Base-by-base conservation (phyloP, 306 rosid species). In the Malus sylvestris region DNA sequence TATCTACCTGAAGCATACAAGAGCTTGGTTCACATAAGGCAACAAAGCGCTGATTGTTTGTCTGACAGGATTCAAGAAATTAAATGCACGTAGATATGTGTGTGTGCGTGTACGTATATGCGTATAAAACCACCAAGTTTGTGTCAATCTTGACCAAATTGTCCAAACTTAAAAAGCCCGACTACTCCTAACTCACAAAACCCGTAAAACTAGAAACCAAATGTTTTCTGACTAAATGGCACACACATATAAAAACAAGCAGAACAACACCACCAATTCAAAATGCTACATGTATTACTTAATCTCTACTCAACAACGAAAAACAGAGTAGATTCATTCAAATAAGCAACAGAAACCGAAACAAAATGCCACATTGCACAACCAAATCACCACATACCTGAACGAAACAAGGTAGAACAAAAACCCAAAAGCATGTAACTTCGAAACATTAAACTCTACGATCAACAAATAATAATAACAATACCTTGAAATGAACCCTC, bases 401-500 rank as follows among this genome's bases (percentile, higher is more conserved):
- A 10, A 23, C 42, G 18, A 32, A 70, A 18, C 13, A 20, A 71
- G 46, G n/a, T 49, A 13, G 4, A 58, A 14, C 55, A 22, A 2
- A 57, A 22, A 20, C n/a, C 15, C 5, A 15, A 2, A 27, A 22
- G 35, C n/a, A 68, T 10, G 11, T 0, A 44, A 4, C 62, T 4
- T 15, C 61, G 6, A 30, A 65, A n/a, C 12, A 15, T 19, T 62
- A 20, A 1, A 40, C 16, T 10, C 45, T 19, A 2, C 20, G 27
- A 4, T 4, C 19, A 35, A 10, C 14, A 35, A 33, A 65, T 7
- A 2, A 66, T 19, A 19, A 5, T 32, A 16, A 32, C n/a, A 51
- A 53, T 79, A 95, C 99, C 99, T 95, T 95, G 70, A 95, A 95
- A 82, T 95, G 99, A 29, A 90, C 97, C 81, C 99, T 86, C 59